Evolutionary conservation across 768 basidiomycete species (phyloP).

Genomic region (Boletellus sp.): DNA sequence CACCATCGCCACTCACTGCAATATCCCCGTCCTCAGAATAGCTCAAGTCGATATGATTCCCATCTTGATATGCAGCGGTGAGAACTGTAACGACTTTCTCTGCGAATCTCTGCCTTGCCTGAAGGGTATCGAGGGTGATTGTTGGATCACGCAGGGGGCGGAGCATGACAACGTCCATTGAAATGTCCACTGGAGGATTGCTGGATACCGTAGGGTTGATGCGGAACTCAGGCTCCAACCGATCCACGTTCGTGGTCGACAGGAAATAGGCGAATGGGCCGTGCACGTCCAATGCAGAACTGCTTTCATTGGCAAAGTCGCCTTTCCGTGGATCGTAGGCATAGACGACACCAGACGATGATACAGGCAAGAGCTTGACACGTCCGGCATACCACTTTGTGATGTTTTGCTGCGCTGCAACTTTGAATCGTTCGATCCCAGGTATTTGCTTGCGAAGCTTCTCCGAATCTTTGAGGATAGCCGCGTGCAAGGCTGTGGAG

Average conservation of each 20-base stretch:
- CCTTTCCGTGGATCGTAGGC: slow-evolving; percentile 56
- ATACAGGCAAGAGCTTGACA: slow-evolving; percentile 53
- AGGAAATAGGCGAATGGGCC: slow-evolving; percentile 90
- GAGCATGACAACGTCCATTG: slow-evolving; percentile 73
- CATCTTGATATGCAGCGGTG: slow-evolving; percentile 71
- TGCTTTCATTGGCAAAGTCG: slow-evolving; percentile 41
- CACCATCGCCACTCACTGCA: slow-evolving; percentile 42
- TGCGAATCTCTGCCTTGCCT: slow-evolving; percentile 48
- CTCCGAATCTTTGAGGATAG: slow-evolving; percentile 82
- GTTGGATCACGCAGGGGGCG: slow-evolving; percentile 65
- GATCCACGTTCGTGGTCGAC: slow-evolving; percentile 76
- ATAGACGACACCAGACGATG: slow-evolving; percentile 41
- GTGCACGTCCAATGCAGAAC: slow-evolving; percentile 43
- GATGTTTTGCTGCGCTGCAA: slow-evolving; percentile 76
- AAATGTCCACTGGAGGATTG: slow-evolving; percentile 40
- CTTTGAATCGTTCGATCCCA: slow-evolving; percentile 80
- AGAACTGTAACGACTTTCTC: slow-evolving; percentile 53
- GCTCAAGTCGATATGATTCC: slow-evolving; percentile 60
- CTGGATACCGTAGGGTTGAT: slow-evolving; percentile 62
- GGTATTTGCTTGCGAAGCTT: slow-evolving; percentile 63
- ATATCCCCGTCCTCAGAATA: slow-evolving; percentile 49
- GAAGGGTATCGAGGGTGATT: slow-evolving; percentile 38
- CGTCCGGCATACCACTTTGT: slow-evolving; percentile 63
- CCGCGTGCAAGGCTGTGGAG: slow-evolving; percentile 82
- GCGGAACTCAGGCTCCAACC: slow-evolving; percentile 79